Conservation (phyloP, 1,139 yeast species). For the Pichia kudriavzevii region DNA sequence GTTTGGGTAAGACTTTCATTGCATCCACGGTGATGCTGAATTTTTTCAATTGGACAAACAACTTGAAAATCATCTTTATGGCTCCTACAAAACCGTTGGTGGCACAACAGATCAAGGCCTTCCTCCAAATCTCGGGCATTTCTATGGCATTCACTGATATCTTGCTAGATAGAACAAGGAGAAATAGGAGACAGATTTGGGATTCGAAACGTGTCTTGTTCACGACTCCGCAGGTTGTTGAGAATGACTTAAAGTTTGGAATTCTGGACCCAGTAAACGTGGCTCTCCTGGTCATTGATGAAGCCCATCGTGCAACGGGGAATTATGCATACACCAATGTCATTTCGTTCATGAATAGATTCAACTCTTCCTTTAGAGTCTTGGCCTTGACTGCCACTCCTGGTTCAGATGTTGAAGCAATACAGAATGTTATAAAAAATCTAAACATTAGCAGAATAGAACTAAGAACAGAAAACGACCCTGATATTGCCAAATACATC, state of each 20-base stretch:
- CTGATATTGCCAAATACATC: constrained; percentile 74
- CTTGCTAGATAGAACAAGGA: constrained; percentile 61
- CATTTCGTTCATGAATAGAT: constrained; percentile 46
- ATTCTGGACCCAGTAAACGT: constrained; percentile 66
- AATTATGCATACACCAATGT: constrained; percentile 85
- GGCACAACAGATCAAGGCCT: constrained; percentile 95
- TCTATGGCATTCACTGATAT: constrained; percentile 73
- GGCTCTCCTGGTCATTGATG: constrained; percentile 79
- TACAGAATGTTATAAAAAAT: constrained; percentile 75
- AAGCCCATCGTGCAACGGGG: constrained; percentile 91
- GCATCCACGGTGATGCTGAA: constrained; percentile 93
- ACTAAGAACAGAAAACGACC: constrained; percentile 76
- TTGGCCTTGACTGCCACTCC: constrained; percentile 96
- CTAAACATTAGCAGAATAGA: constrained; percentile 71
- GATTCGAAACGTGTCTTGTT: constrained; percentile 69
- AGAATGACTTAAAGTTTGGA: constrained; percentile 76
- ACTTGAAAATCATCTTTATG: constrained; percentile 74
- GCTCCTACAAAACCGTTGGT: constrained; percentile 97
- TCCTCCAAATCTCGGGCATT: constrained; percentile 81
- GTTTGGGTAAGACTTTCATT: constrained; percentile 93
- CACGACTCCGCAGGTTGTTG: constrained; percentile 95
- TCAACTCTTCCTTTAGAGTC: constrained; percentile 61
- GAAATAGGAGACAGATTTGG: constrained; percentile 72
- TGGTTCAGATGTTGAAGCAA: constrained; percentile 77
- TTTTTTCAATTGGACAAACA: constrained; percentile 77